These are phyloP conservation scores for Lasiosphaeria miniovina DNA, from an alignment of 495 filamentous ascomycete species.

Conservation along the genomic window DNA sequence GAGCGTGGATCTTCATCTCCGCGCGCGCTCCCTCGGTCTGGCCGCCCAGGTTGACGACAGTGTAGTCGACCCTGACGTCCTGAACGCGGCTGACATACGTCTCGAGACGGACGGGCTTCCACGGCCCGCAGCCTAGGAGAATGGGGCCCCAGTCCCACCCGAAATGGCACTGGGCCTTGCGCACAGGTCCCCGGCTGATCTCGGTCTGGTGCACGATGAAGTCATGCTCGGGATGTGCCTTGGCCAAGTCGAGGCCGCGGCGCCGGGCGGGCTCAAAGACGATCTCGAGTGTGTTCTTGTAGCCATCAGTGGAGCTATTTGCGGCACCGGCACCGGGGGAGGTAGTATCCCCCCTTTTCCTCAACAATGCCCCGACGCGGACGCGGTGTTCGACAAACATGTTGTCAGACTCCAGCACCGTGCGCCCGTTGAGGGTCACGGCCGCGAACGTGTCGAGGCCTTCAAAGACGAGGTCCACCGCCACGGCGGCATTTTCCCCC, in stretches of 20 bases:
- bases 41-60: slow-evolving; percentile 26
- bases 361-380: slow-evolving; percentile 21
- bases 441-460: slow-evolving; percentile 72
- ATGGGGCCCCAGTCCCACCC: slow-evolving; percentile 84
- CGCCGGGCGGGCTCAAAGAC: slow-evolving; percentile 42
- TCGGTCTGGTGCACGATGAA: slow-evolving; percentile 49
- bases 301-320: background rate
- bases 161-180: slow-evolving; percentile 49
- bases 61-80: slow-evolving; percentile 52
- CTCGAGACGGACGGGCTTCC: slow-evolving; percentile 65
- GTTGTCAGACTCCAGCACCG: slow-evolving; percentile 60
- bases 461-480: slow-evolving; percentile 61
- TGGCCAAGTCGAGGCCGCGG: slow-evolving; percentile 38
- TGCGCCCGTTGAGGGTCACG: slow-evolving; percentile 59
- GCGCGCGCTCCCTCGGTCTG: slow-evolving; percentile 20
- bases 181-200: slow-evolving; percentile 38
- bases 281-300: slow-evolving; percentile 36
- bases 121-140: slow-evolving; percentile 70
- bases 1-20: slow-evolving; percentile 40
- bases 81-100: slow-evolving; percentile 55
- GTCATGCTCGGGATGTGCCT: slow-evolving; percentile 42
- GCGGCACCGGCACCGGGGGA: background rate
- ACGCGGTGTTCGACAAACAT: slow-evolving; percentile 63
- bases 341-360: background rate
- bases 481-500: slow-evolving; percentile 1